Evolutionary conservation across 2,329 filamentous ascomycete species (phyloP).

Genomic region (Colletotrichum sp.): DNA sequence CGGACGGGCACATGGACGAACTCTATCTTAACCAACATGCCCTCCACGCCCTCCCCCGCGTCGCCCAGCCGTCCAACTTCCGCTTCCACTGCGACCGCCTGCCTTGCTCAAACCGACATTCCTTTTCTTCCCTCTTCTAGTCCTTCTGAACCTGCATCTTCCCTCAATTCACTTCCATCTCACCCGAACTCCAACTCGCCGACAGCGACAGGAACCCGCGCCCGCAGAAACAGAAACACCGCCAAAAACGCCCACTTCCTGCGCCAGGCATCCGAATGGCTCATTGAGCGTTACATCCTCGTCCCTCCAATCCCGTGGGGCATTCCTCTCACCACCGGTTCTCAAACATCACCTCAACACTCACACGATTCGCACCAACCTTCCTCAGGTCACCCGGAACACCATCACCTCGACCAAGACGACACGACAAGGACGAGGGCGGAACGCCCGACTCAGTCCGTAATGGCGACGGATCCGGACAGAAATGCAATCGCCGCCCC

Average conservation of each 20-base stretch:
- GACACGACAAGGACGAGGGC: not conserved
- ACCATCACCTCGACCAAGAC: not conserved
- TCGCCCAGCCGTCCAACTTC: not conserved
- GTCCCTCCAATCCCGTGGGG: not conserved
- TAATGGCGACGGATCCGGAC: slow-evolving; percentile 11
- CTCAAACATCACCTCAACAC: not conserved
- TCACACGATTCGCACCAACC: not conserved
- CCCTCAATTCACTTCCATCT: not conserved
- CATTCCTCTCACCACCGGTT: not conserved
- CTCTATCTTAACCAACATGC: slow-evolving; percentile 12
- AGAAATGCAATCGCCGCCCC: not conserved
- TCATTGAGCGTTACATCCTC: not conserved
- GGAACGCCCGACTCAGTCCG: not conserved
- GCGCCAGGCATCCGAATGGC: not conserved
- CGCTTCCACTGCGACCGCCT: not conserved
- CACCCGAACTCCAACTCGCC: not conserved
- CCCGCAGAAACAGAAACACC: not conserved
- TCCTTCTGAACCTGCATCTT: not conserved
- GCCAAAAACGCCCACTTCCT: not conserved
- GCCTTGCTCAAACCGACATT: not conserved
- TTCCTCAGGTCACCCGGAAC: not conserved
- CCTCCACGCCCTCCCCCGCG: not conserved
- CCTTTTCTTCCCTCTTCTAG: not conserved
- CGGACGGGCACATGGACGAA: slow-evolving; percentile 19
- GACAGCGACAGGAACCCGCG: not conserved